A percentile compares a stretch with the other conserved stretches of the same genome.
These are phyloP conservation scores for Perilla frutescens DNA, from an alignment of 257 asterid genomes.

Conservation along the genomic window DNA sequence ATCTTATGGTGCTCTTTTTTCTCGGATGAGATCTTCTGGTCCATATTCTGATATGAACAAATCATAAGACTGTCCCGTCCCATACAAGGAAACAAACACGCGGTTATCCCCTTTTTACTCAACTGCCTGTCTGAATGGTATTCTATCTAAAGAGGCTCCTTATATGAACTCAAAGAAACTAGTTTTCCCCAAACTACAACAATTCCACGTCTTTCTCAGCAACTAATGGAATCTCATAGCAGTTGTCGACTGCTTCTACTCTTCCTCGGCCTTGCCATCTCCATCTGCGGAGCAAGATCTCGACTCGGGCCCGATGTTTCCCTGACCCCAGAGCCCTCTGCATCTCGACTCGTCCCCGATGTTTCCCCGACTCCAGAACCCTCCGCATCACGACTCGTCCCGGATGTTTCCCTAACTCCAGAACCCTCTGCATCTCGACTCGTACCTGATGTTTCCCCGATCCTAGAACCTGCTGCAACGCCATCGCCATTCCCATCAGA, in stretches of 20 bases:
- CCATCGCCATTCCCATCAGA: neutral
- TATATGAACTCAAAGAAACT: neutral
- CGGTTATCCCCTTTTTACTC: conserved; percentile 28
- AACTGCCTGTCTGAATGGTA: neutral
- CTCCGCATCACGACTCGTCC: neutral
- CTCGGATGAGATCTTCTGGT: neutral
- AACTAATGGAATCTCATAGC: conserved; percentile 37
- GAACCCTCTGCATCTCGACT: too few relatives aligned
- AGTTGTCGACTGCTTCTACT: conserved; percentile 29
- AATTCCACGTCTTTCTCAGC: conserved; percentile 4
- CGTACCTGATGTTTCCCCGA: neutral
- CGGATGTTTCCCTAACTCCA: neutral
- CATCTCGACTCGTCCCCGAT: neutral
- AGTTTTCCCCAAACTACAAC: conserved; percentile 1
- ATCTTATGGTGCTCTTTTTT: neutral
- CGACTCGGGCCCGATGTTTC: conserved; percentile 23
- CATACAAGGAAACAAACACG: conserved; percentile 2
- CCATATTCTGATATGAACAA: neutral
- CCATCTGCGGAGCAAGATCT: conserved; percentile 20
- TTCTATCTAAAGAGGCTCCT: neutral
- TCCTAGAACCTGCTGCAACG: neutral
- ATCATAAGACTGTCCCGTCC: neutral
- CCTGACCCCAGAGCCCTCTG: conserved; percentile 22
- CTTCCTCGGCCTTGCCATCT: conserved; percentile 31
- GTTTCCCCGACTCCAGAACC: neutral